phyloP scores from a whole-genome alignment of 805 yeast species.

The Pichia rugopelliculosa region DNA sequence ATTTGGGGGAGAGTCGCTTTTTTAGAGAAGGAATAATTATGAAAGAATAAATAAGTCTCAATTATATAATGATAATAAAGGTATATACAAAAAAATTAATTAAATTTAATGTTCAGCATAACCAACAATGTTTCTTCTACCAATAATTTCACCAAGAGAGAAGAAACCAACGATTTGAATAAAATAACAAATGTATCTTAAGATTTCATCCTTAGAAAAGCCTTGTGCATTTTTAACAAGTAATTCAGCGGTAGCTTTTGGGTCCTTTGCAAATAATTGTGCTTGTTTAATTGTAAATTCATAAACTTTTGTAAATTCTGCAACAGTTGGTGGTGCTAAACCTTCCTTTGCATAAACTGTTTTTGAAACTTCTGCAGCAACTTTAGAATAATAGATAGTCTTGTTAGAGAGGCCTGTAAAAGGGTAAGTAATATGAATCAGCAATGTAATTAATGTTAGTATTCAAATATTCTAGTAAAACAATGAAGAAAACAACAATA shows the following conservation, averaged over 20 bases:
- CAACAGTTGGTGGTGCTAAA: constrained; percentile 78
- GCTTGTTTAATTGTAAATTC: constrained; percentile 41
- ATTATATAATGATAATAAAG: background rate
- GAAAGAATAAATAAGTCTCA: background rate
- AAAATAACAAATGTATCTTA: constrained; percentile 66
- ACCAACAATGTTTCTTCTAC: constrained; percentile 91
- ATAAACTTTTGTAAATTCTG: constrained; percentile 74
- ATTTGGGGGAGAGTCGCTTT: too few species aligned
- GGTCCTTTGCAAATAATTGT: constrained; percentile 44
- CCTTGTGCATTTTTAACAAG: constrained; percentile 36
- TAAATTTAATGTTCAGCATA: constrained; percentile 33
- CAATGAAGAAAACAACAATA: background rate
- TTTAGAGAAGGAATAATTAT: background rate
- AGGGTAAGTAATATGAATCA: constrained; percentile 8
- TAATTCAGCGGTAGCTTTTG: constrained; percentile 46
- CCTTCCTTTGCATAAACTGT: constrained; percentile 88
- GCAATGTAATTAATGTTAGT: constrained; percentile 21
- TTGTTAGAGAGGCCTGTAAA: constrained; percentile 34
- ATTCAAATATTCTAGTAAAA: too few species aligned
- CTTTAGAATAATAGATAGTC: constrained; percentile 73
- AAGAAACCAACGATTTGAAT: constrained; percentile 86
- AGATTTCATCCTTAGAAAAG: constrained; percentile 44
- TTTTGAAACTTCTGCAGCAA: constrained; percentile 48
- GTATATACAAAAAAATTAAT: background rate
- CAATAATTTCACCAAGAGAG: constrained; percentile 91